Evolutionary conservation across 139 green algal genomes (phyloP).

Genomic region (Volvox reticuliferus): DNA sequence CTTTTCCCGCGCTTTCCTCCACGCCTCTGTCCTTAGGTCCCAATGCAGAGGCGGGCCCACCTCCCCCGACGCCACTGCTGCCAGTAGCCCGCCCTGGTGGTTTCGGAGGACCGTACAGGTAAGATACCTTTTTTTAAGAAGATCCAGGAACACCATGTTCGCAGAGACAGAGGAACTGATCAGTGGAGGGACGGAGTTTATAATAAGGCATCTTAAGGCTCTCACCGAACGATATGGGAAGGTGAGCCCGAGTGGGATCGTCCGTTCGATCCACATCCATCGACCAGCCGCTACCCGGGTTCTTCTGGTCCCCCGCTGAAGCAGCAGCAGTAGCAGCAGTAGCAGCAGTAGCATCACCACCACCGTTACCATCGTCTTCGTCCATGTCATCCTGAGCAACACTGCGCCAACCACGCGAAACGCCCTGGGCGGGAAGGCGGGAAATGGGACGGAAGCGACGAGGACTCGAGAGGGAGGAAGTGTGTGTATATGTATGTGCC

Average conservation of each 20-base stretch:
- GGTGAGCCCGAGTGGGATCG: conserved; percentile 54
- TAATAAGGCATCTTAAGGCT: too few relatives aligned
- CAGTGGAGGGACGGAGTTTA: too few relatives aligned
- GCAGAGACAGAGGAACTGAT: too few relatives aligned
- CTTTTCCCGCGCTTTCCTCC: too few relatives aligned
- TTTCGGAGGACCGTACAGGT: background rate
- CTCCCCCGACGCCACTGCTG: background rate
- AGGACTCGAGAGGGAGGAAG: background rate
- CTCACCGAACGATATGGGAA: conserved; percentile 75
- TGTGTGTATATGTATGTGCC: too few relatives aligned
- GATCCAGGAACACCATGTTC: too few relatives aligned
- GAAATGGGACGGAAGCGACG: background rate
- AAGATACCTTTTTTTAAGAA: background rate
- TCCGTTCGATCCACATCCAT: conserved; percentile 56
- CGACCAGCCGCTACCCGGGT: conserved; percentile 7
- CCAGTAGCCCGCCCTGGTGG: background rate
- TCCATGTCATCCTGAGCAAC: background rate
- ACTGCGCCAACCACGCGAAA: too few relatives aligned
- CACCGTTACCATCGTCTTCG: background rate
- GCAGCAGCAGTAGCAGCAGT: background rate
- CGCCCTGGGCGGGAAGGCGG: background rate
- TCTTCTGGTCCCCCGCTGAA: too few relatives aligned
- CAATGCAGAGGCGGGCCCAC: background rate
- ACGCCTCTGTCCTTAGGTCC: too few relatives aligned
- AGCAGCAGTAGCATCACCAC: background rate